Evolutionary conservation across 495 filamentous ascomycete genomes (phyloP).

Genomic region (Aspergillus leporis): DNA sequence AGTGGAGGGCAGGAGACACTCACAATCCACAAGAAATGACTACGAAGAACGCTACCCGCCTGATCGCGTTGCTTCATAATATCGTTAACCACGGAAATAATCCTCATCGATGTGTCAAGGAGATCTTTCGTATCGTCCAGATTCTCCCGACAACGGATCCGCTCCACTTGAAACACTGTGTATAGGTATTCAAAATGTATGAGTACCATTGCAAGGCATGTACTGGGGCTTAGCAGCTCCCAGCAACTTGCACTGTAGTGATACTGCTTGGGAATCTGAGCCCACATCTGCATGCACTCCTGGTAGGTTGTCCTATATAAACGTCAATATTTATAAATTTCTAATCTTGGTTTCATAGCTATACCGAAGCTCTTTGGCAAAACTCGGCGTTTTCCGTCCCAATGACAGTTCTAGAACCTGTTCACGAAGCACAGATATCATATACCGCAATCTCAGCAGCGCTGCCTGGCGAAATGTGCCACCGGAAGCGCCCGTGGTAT

Average conservation of each 20-base stretch:
- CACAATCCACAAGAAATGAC: neutral
- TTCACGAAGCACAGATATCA: conserved; percentile 43
- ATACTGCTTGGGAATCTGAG: conserved; percentile 20
- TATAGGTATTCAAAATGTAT: neutral
- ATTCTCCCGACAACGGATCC: conserved; percentile 3
- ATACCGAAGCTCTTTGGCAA: conserved; percentile 10
- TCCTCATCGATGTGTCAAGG: neutral
- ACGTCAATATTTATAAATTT: neutral
- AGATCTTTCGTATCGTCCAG: neutral
- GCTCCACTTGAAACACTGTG: neutral
- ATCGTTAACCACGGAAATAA: neutral
- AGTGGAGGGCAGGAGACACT: neutral
- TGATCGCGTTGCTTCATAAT: conserved; percentile 1
- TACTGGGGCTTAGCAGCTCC: neutral
- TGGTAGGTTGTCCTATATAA: neutral
- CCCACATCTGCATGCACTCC: conserved; percentile 6
- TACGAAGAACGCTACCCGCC: neutral
- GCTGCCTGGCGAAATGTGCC: conserved; percentile 38
- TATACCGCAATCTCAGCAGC: conserved; percentile 43
- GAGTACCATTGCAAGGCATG: neutral
- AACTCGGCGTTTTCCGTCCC: conserved; percentile 20
- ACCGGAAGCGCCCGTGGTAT: neutral
- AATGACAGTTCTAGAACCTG: conserved; percentile 55
- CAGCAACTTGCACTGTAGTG: conserved; percentile 15
- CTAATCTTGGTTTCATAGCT: neutral